Conservation (phyloP, 2,329 filamentous ascomycete genomes). For the Coniochaeta pulveracea region DNA sequence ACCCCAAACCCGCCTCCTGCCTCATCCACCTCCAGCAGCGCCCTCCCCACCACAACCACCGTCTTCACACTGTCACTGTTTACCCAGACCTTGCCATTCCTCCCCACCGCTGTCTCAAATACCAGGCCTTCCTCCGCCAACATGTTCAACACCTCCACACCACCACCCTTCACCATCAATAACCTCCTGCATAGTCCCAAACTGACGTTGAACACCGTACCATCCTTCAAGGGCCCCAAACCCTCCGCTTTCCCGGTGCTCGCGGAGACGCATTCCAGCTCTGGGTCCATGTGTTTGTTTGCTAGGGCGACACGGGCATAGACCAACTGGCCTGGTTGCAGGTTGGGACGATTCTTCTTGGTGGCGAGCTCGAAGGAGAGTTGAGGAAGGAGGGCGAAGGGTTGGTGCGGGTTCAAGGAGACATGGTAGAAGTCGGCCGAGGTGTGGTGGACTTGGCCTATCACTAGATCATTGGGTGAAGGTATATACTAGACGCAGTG, state of each 20-base stretch:
- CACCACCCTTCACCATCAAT: slow-evolving; percentile 55
- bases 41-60: slow-evolving; percentile 67
- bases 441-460: slow-evolving; percentile 72
- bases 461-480: slow-evolving; percentile 70
- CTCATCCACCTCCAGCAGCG: slow-evolving; percentile 68
- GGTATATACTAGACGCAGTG: slow-evolving; percentile 57
- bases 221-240: slow-evolving; percentile 69
- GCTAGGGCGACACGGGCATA: slow-evolving; percentile 77
- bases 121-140: slow-evolving; percentile 63
- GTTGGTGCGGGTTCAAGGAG: slow-evolving; percentile 54
- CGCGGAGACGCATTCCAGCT: slow-evolving; percentile 80
- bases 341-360: slow-evolving; percentile 79
- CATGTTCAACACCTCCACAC: slow-evolving; percentile 66
- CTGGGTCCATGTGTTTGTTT: slow-evolving; percentile 75
- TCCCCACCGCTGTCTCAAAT: slow-evolving; percentile 88
- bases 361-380: slow-evolving; percentile 88
- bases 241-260: slow-evolving; percentile 83
- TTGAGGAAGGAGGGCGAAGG: slow-evolving; percentile 63
- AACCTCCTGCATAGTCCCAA: slow-evolving; percentile 72
- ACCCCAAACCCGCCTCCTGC: slow-evolving; percentile 38
- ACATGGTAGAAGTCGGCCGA: slow-evolving; percentile 72
- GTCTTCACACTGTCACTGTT: slow-evolving; percentile 64
- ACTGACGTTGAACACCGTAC: slow-evolving; percentile 78
- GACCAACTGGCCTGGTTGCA: slow-evolving; percentile 65
- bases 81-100: slow-evolving; percentile 90